These are phyloP conservation scores for Schwanniomyces vanrijiae DNA, from an alignment of 805 yeast genomes.

Conservation along the genomic window DNA sequence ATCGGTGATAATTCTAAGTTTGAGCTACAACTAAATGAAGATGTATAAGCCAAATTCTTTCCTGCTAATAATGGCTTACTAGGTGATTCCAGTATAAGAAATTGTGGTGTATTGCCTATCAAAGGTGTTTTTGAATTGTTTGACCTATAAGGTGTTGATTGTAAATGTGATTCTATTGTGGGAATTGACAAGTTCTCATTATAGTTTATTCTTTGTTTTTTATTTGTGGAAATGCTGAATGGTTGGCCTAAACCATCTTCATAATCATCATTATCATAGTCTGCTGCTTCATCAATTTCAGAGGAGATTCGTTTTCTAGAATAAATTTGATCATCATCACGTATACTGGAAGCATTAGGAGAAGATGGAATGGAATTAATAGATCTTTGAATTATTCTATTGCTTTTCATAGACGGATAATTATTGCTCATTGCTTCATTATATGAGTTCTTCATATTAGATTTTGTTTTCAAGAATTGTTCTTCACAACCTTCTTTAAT, in stretches of 20 bases:
- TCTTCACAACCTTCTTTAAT: constrained; percentile 81
- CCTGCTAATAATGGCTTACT: constrained; percentile 40
- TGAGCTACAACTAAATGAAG: constrained; percentile 65
- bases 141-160: constrained; percentile 7
- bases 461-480: constrained; percentile 68
- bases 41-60: constrained; percentile 51
- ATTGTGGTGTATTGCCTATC: constrained; percentile 16
- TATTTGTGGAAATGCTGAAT: constrained; percentile 12
- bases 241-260: constrained; percentile 15
- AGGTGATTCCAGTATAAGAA: constrained; percentile 35
- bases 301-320: constrained; percentile 9
- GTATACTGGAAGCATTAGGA: constrained; percentile 19
- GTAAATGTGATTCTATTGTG: constrained; percentile 10
- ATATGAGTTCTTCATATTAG: constrained; percentile 44
- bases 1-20: constrained; percentile 65
- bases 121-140: neutral
- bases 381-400: constrained; percentile 10
- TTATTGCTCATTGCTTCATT: constrained; percentile 47
- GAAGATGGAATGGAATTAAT: constrained; percentile 32
- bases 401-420: constrained; percentile 9
- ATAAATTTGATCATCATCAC: constrained; percentile 7
- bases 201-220: constrained; percentile 11
- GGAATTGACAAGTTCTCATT: constrained; percentile 8
- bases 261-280: constrained; percentile 12
- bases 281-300: constrained; percentile 10